Evolutionary conservation across 495 filamentous ascomycete genomes (phyloP), one percentile per base, ranked within the genome.

Genomic region (Aspergillus conjunctus): DNA sequence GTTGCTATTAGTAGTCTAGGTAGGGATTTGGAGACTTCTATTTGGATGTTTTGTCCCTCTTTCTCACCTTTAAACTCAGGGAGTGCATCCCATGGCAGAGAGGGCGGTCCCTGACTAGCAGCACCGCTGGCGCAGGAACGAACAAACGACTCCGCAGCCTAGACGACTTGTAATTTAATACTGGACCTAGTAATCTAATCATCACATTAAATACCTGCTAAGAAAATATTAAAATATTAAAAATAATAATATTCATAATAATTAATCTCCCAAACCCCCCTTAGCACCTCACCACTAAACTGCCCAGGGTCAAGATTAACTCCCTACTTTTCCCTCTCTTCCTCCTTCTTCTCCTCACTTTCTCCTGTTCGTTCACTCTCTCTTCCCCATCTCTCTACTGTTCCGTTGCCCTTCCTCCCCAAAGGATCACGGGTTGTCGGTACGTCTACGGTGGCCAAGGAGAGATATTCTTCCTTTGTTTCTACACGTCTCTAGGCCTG

Each of bases 221-320:
- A 34, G 15, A 53, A 53, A 37, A 21, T 41, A 22, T 54, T 54
- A 49, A 49, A 20, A 34, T 44, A 45, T 56, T 30, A 21, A 41
- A 41, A 14, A 41, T 41, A 41, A 41, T 41, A 41, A 41, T 39
- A 39, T 11, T 11, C 11, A 17, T 59, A 45, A 58, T 43, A 56
- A 26, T 41, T 51, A 50, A 52, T 58, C 45, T 64, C 55, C 57
- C 44, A 51, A 33, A 43, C 37, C 52, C 63, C 64, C 64, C 51
- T 62, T 59, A 50, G 51, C 46, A 51, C 33, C 22, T n/a, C 17
- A 17, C 14, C 22, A 43, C 62, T 53, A 58, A 51, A 34, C 66
- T 62, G 48, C 56, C 51, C 53, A 55, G 22, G 62, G 61, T 58
- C 65, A 68, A 58, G 66, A 68, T 68, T 63, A 59, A 62, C 61